These are phyloP conservation scores for Verticillium nonalfalfae DNA, from an alignment of 2,329 filamentous ascomycete genomes.

Conservation along the genomic window DNA sequence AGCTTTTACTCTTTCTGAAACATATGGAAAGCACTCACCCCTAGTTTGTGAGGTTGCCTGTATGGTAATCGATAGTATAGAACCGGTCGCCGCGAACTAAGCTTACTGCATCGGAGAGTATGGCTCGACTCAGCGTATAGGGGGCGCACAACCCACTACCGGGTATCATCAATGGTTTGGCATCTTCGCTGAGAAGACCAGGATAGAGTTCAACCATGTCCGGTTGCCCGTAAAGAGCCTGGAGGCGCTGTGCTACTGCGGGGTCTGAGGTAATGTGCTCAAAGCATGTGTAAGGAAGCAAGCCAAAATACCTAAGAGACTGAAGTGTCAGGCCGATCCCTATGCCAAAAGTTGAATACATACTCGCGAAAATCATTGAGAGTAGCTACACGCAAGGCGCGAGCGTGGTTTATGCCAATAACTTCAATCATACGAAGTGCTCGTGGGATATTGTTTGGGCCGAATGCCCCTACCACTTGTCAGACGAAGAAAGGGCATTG, in stretches of 20 bases:
- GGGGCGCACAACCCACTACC: constrained; percentile 43
- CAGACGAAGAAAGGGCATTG: not conserved
- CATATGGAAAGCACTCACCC: constrained; percentile 32
- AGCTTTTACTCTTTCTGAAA: not conserved
- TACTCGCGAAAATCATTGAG: constrained; percentile 55
- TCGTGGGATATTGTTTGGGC: constrained; percentile 48
- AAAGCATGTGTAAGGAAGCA: constrained; percentile 49
- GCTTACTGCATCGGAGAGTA: constrained; percentile 56
- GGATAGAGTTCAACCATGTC: constrained; percentile 59
- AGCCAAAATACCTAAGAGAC: constrained; percentile 37
- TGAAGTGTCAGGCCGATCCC: not conserved
- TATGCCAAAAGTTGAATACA: not conserved
- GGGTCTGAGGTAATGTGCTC: constrained; percentile 52
- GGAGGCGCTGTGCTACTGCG: constrained; percentile 42
- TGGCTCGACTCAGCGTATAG: constrained; percentile 39
- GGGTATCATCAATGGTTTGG: constrained; percentile 42
- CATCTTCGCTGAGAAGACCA: constrained; percentile 27
- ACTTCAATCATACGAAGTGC: constrained; percentile 51
- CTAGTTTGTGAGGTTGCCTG: constrained; percentile 61
- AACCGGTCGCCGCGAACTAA: constrained; percentile 59
- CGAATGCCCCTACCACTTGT: constrained; percentile 32
- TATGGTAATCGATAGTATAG: constrained; percentile 54
- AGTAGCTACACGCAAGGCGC: constrained; percentile 51
- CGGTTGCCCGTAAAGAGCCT: constrained; percentile 49
- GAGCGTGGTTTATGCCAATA: constrained; percentile 51